phyloP scores from a whole-genome alignment of 1,139 yeast species.

The Blastobotrys capitulatus region DNA sequence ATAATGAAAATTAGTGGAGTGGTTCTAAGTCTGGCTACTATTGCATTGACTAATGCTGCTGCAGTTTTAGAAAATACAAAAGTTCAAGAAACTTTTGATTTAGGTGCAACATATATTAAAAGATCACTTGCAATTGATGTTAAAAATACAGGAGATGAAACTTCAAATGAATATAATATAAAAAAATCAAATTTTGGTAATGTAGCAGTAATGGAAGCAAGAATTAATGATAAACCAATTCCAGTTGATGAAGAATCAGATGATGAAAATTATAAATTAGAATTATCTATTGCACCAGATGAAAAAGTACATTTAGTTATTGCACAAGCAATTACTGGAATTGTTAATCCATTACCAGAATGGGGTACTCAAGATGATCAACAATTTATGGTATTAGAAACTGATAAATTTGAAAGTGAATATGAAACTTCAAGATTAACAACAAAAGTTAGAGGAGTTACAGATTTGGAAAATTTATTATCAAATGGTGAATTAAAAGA shows the following conservation, averaged over 20 bases:
- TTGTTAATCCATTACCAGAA: slow-evolving; percentile 58
- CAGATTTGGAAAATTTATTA: slow-evolving; percentile 15
- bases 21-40: neutral
- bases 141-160: slow-evolving; percentile 52
- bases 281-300: slow-evolving; percentile 63
- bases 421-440: slow-evolving; percentile 54
- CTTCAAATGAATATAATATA: slow-evolving; percentile 52
- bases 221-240: slow-evolving; percentile 20
- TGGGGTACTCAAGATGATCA: slow-evolving; percentile 52
- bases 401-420: slow-evolving; percentile 57
- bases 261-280: slow-evolving; percentile 40
- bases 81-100: slow-evolving; percentile 44
- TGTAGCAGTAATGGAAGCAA: slow-evolving; percentile 43
- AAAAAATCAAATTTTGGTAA: slow-evolving; percentile 41
- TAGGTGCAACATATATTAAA: slow-evolving; percentile 59
- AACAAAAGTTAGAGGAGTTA: slow-evolving; percentile 37
- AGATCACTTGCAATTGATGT: slow-evolving; percentile 54
- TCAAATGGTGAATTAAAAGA: slow-evolving; percentile 6
- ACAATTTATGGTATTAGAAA: slow-evolving; percentile 54
- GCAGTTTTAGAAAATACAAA: slow-evolving; percentile 27
- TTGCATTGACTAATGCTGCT: neutral
- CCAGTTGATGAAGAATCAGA: slow-evolving; percentile 17
- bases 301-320: slow-evolving; percentile 45
- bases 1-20: neutral
- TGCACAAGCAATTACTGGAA: slow-evolving; percentile 48